These are phyloP conservation scores for Hydrangea macrophylla DNA, from an alignment of 148 eudicot species.

Conservation along the genomic window DNA sequence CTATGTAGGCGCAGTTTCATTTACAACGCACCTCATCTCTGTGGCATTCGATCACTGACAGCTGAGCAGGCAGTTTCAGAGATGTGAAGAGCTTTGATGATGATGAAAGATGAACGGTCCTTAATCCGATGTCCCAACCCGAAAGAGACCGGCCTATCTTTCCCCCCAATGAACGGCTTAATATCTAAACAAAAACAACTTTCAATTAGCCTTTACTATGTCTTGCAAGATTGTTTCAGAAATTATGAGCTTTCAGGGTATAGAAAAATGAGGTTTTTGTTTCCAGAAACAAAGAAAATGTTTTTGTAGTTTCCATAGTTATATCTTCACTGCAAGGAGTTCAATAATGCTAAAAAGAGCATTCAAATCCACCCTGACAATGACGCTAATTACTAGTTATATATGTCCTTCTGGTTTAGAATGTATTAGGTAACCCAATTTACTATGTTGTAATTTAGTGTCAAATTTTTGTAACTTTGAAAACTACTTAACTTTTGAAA, in stretches of 20 bases:
- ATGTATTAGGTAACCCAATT: too few relatives aligned
- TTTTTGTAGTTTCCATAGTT: neutral
- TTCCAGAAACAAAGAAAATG: neutral
- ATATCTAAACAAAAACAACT: constrained; percentile 32
- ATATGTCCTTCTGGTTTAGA: too few relatives aligned
- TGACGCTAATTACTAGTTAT: too few relatives aligned
- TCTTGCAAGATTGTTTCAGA: neutral
- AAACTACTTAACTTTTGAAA: too few relatives aligned
- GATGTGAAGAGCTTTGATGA: constrained; percentile 37
- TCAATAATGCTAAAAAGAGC: neutral
- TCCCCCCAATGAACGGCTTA: constrained; percentile 74
- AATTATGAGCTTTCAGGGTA: neutral
- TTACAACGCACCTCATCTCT: constrained; percentile 63
- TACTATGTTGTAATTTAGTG: too few relatives aligned
- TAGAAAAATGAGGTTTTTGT: too few relatives aligned
- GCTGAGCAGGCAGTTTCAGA: constrained; percentile 39
- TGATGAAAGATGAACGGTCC: constrained; percentile 43
- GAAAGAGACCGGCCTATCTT: constrained; percentile 47
- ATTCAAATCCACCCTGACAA: neutral
- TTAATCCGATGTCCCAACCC: constrained; percentile 89
- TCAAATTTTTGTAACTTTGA: too few relatives aligned
- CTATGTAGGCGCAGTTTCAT: too few relatives aligned
- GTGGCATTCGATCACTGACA: constrained; percentile 74
- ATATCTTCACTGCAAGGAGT: too few relatives aligned
- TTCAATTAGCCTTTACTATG: neutral